Evolutionary conservation across 352 stramenopile genomes (phyloP), one percentile per base, ranked within the genome.

Genomic region (Globisporangium iwayamae): DNA sequence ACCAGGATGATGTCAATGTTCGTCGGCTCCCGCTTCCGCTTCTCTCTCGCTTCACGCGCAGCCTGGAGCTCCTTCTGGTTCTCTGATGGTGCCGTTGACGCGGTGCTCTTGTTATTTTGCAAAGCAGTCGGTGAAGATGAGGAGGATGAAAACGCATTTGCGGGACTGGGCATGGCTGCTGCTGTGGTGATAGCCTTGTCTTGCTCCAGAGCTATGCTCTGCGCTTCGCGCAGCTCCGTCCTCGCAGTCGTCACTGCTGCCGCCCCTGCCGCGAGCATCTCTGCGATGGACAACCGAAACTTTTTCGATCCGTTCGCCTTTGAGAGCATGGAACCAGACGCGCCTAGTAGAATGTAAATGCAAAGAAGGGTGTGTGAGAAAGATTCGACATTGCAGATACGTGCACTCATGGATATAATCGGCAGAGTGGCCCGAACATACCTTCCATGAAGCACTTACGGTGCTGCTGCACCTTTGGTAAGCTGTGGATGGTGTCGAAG

Each of bases 1-100:
- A 92, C 78, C 34, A 74, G 71, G 32, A 92, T 90, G 32, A 89
- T 69, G 60, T 92, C 83, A 30, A 74, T 47, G n/a, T 75, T 60
- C 46, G 59, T 43, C 22, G 51, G 9, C 6, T 65, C 30, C 16
- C 80, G 74, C 55, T 89, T 89, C 9, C 79, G 76, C 55, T 89
- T 89, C 30, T 59, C 68, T 25, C 68, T 53, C 34, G 32, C 22
- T 38, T 25, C 22, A 11, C 13, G 8, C 9, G 8, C 28, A 2
- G 18, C 5, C 2, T 28, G 50, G 14, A 25, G 16, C 16, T 56
- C 13, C 16, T 38, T 22, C 25, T 2, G 11, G 5, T 39, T 25
- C 32, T 34, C 43, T 46, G 32, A 28, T 51, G 4, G 16, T 53
- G 56, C 9, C 5, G 56, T 28, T 20, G 39, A 28, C 11, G 36